Base-by-base conservation (phyloP, 1,284 basidiomycete genomes). In the Porodaedalea pini region DNA sequence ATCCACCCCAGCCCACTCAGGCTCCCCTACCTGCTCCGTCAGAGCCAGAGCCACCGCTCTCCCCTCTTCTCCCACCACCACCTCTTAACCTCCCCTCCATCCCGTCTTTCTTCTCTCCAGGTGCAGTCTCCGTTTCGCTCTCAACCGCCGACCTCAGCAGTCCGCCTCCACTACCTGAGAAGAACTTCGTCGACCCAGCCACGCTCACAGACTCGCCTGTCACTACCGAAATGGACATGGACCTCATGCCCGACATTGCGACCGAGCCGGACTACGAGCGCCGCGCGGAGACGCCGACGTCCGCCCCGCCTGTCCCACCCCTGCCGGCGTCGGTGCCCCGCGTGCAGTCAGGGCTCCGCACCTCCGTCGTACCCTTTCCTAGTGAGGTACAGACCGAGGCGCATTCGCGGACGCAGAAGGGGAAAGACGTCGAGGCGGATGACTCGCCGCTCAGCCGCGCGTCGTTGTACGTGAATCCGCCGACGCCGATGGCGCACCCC, bases 381-480 rank as follows among this genome's bases (percentile, higher is more conserved):
- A 23, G 41, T 44, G n/a, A 10, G n/a, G 41, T 17, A 7, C 5
- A 11, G 21, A 15, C 11, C 2, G 19, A 19, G 25, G 15, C 13
- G 17, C 45, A 7, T 17, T 23, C 31, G 17, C 49, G 49, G 21
- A 11, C 21, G 49, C 49, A 51, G 3, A 40, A 51, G 49, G 37
- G 31, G 21, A 48, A 48, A 29, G 45, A 15, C 19, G 25, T 25
- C 27, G 47, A 49, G n/a, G 51, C 40, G 17, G 54, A 48, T 21
- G 55, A 50, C 34, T 40, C 39, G 19, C 57, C 53, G 37, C 27
- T 60, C 23, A 29, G 32, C 29, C 54, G 58, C 1, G 44, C 51
- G n/a, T 57, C 55, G 4, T 17, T 57, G 19, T 52, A 59, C 49
- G 59, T 56, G 6, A 61, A 61, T 29, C 59, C 59, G 15, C 59